Conservation (phyloP, 2,329 filamentous ascomycete genomes). For the Colletotrichum trifolii region DNA sequence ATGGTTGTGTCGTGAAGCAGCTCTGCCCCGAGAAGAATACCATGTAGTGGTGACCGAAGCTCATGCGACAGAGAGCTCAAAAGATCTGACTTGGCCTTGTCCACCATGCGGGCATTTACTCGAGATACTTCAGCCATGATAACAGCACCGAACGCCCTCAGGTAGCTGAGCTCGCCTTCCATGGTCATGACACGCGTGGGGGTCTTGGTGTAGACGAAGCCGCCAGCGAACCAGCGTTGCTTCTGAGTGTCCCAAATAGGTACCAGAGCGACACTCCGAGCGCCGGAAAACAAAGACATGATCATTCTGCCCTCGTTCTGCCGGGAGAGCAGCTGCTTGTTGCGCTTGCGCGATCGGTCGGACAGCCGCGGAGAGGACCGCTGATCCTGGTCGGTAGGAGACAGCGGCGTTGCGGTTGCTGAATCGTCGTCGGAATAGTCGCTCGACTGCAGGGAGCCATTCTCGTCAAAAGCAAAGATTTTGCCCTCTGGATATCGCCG, state of each 20-base stretch:
- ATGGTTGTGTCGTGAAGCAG: constrained; percentile 63
- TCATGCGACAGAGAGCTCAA: constrained; percentile 72
- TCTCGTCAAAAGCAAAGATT: constrained; percentile 56
- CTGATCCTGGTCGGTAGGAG: not conserved
- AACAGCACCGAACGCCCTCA: constrained; percentile 63
- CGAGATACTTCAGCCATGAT: constrained; percentile 68
- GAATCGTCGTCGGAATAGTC: constrained; percentile 43
- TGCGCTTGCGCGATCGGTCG: not conserved
- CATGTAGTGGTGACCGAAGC: constrained; percentile 69
- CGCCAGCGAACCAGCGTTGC: constrained; percentile 60
- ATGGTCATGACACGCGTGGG: constrained; percentile 56
- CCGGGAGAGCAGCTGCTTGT: constrained; percentile 16
- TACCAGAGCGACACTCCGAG: constrained; percentile 58
- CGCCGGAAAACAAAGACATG: constrained; percentile 51
- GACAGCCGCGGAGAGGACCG: not conserved
- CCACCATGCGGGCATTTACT: constrained; percentile 49
- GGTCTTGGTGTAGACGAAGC: constrained; percentile 60
- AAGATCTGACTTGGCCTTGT: constrained; percentile 66
- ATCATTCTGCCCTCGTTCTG: constrained; percentile 46
- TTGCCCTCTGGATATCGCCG: constrained; percentile 57
- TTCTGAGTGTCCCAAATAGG: constrained; percentile 59
- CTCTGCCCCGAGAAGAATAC: constrained; percentile 65
- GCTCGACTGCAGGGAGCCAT: constrained; percentile 48
- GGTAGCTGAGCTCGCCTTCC: constrained; percentile 61
- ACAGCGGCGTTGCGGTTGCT: not conserved